These are phyloP conservation scores for Tetraselmis chui DNA, from an alignment of 139 green algal species.

Conservation along the genomic window DNA sequence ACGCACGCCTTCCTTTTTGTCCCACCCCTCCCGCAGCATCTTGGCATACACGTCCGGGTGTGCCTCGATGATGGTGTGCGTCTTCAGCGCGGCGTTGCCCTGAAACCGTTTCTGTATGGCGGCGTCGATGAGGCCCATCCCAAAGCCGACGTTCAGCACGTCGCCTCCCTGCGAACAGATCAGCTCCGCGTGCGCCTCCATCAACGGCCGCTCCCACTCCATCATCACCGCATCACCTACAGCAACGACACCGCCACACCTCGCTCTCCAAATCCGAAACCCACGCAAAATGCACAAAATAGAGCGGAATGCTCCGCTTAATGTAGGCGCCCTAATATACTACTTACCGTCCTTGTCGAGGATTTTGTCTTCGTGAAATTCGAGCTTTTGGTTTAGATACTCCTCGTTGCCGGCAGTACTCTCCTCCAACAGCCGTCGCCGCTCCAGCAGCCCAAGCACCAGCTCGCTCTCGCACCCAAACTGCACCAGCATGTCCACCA, in stretches of 20 bases:
- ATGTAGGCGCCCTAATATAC: too few relatives aligned
- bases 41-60: conserved; percentile 79
- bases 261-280: conserved; percentile 33
- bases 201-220: conserved; percentile 79
- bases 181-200: conserved; percentile 78
- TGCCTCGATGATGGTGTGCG: conserved; percentile 92
- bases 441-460: conserved; percentile 22
- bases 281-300: background rate
- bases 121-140: conserved; percentile 84
- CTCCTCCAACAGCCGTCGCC: conserved; percentile 1
- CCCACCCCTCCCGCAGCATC: conserved; percentile 74
- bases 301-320: too few relatives aligned
- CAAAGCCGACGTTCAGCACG: conserved; percentile 95
- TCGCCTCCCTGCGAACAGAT: conserved; percentile 54
- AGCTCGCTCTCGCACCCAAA: conserved; percentile 26
- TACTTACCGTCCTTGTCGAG: background rate
- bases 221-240: conserved; percentile 95
- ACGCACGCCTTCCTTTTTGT: conserved; percentile 55
- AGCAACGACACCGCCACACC: conserved; percentile 43
- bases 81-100: background rate
- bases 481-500: conserved; percentile 28
- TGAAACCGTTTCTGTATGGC: conserved; percentile 50
- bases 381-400: conserved; percentile 44
- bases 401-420: conserved; percentile 9
- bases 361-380: conserved; percentile 44